phyloP scores from a whole-genome alignment of 2,329 filamentous ascomycete species.

The Aspergillus ochraceus region DNA sequence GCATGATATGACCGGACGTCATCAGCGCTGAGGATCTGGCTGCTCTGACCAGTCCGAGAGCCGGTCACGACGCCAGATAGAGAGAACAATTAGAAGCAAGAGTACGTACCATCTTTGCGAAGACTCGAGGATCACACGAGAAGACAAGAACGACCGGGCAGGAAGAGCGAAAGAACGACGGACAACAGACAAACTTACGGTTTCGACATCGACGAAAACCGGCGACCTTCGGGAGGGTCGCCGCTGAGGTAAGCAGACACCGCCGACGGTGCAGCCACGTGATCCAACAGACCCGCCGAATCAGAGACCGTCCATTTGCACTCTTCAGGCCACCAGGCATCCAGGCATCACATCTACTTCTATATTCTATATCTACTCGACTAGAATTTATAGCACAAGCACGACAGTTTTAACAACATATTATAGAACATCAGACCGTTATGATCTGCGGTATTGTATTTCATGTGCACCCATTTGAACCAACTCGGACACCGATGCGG shows the following conservation, averaged over 20 bases:
- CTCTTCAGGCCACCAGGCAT: not conserved
- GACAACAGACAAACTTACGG: conserved; percentile 11
- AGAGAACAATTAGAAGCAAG: not conserved
- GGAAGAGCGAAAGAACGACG: conserved; percentile 16
- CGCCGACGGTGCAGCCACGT: conserved; percentile 20
- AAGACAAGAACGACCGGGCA: conserved; percentile 27
- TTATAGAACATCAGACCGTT: not conserved
- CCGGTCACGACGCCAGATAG: not conserved
- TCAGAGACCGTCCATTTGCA: conserved; percentile 18
- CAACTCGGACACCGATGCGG: not conserved
- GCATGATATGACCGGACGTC: not conserved
- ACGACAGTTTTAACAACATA: not conserved
- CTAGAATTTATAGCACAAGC: too few species aligned
- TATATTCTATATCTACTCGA: not conserved
- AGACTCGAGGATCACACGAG: conserved; percentile 23
- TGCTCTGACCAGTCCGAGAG: not conserved
- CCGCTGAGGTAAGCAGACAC: conserved; percentile 28
- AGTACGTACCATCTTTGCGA: conserved; percentile 33
- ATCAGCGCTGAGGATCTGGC: not conserved
- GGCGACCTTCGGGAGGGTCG: conserved; percentile 29
- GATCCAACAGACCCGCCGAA: conserved; percentile 14
- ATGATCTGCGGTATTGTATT: not conserved
- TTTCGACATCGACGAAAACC: conserved; percentile 34
- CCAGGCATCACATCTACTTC: not conserved
- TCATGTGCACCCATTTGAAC: not conserved